Conservation (phyloP, 345 rosid genomes). For the Geranium rotundifolium region DNA sequence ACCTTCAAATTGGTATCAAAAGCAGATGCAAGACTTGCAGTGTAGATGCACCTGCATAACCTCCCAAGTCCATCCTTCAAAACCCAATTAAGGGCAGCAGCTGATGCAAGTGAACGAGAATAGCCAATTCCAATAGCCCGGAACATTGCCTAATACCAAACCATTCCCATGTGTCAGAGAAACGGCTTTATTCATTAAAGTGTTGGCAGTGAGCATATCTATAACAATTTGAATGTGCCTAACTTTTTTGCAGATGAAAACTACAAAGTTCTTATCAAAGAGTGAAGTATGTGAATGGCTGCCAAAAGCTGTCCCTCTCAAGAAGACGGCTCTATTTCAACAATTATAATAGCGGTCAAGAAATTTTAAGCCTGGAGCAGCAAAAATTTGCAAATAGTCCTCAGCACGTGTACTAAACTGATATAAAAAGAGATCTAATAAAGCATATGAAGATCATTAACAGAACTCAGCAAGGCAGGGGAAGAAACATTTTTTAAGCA, state of each 20-base stretch:
- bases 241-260: neutral
- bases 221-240: neutral
- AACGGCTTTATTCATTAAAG: neutral
- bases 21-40: slow-evolving; percentile 78
- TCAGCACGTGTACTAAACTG: neutral
- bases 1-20: slow-evolving; percentile 93
- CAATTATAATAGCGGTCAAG: neutral
- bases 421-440: too few species aligned
- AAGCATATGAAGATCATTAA: neutral
- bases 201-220: neutral
- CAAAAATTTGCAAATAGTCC: neutral
- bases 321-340: too few species aligned
- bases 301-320: neutral
- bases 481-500: neutral
- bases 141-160: slow-evolving; percentile 58
- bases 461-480: neutral
- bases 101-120: slow-evolving; percentile 69
- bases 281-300: neutral
- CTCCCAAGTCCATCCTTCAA: slow-evolving; percentile 88
- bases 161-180: slow-evolving; percentile 3
- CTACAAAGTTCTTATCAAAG: neutral
- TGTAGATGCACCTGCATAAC: slow-evolving; percentile 77
- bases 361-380: neutral
- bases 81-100: slow-evolving; percentile 91
- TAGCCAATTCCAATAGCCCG: slow-evolving; percentile 83